These are phyloP conservation scores for Sporothrix brunneoviolacea DNA, from an alignment of 2,329 filamentous ascomycete genomes.

Conservation along the genomic window DNA sequence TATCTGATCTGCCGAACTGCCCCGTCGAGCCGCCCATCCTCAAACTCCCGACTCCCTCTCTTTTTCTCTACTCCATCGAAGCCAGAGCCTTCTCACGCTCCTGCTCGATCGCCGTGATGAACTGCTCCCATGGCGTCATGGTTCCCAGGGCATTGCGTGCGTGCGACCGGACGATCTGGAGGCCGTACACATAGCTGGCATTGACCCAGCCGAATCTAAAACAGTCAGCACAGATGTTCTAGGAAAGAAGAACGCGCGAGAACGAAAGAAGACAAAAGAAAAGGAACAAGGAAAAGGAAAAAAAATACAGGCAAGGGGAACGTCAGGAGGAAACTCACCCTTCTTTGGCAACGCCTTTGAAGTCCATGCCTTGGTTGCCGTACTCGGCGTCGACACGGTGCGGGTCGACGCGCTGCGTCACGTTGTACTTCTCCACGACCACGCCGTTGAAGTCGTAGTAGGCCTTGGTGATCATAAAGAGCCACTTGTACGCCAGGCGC, in stretches of 20 bases:
- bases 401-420: constrained; percentile 81
- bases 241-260: constrained; percentile 21
- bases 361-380: constrained; percentile 90
- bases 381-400: constrained; percentile 96
- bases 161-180: constrained; percentile 81
- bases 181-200: constrained; percentile 89
- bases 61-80: constrained; percentile 27
- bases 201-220: constrained; percentile 98
- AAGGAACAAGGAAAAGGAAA: no score
- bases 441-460: constrained; percentile 98
- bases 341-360: constrained; percentile 92
- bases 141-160: constrained; percentile 84
- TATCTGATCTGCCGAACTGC: constrained; percentile 2
- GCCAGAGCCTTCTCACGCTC: constrained; percentile 48
- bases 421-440: constrained; percentile 98
- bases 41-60: no score
- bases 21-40: no score
- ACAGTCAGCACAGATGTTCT: constrained; percentile 19
- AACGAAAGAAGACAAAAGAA: not conserved
- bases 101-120: constrained; percentile 59
- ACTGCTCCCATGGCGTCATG: constrained; percentile 78
- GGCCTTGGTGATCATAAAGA: constrained; percentile 97
- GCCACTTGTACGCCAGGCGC: constrained; percentile 87
- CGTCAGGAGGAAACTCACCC: constrained; percentile 60
- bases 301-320: not conserved